These are phyloP conservation scores for Xylaria hypoxylon DNA, from an alignment of 2,329 filamentous ascomycete species.

Conservation along the genomic window DNA sequence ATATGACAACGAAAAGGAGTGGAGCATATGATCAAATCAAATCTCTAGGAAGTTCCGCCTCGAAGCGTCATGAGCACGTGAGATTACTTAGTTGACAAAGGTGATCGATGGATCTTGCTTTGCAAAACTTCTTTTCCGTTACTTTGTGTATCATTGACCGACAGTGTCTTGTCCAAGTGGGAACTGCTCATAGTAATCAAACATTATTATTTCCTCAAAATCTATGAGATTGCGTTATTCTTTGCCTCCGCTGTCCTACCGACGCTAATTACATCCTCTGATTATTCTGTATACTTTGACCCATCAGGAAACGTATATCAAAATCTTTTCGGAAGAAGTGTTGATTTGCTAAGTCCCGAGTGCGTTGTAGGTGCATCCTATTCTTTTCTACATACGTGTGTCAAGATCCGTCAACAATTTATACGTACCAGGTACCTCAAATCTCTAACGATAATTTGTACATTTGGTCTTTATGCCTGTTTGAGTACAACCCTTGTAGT, in stretches of 20 bases:
- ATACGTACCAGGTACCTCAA: not conserved
- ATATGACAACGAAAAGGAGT: not conserved
- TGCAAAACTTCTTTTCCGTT: not conserved
- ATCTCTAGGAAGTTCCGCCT: not conserved
- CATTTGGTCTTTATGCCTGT: not conserved
- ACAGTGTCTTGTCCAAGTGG: not conserved
- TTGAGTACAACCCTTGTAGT: conserved; percentile 11
- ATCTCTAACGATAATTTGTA: not conserved
- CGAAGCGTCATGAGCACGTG: not conserved
- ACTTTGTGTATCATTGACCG: not conserved
- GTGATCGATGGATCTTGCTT: not conserved
- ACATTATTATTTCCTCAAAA: not conserved
- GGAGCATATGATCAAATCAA: not conserved
- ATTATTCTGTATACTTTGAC: not conserved
- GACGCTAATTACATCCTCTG: not conserved
- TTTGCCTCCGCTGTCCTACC: not conserved
- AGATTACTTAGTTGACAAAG: not conserved
- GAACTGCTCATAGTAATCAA: not conserved
- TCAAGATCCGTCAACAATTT: not conserved
- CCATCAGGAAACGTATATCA: not conserved
- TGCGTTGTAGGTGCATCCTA: not conserved
- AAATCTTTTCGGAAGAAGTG: not conserved
- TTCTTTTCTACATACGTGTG: not conserved
- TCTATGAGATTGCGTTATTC: not conserved
- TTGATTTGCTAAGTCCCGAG: not conserved